Base-by-base conservation (phyloP, 129 eudicot genomes). In the Scalesia atractyloides region DNA sequence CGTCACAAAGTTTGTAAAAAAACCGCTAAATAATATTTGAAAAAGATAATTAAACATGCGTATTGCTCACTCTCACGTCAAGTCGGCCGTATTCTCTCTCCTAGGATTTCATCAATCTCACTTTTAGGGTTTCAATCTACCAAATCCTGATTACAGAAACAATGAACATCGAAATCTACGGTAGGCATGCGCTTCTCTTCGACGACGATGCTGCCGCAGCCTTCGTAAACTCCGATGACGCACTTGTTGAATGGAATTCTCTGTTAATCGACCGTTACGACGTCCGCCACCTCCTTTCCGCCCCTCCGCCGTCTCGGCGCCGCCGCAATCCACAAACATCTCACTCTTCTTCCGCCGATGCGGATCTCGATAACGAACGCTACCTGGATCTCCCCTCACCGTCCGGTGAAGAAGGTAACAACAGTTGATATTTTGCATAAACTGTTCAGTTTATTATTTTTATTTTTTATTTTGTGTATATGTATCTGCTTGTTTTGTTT, bases 261-360 rank as follows among this genome's bases (percentile, higher is more conserved):
- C 88, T 94, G 19, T 81, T 77, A 69, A 90, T 94, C 80, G 99
- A 94, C 66, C 97, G 99, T 1, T 94, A 84, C 89, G 99, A 94
- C 80, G 97, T 94, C 73, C 99, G 99, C 37, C 96, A 94, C 85
- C 97, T 94, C 80, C 96, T 94, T 50, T 81, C 96, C 69, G 58
- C 69, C 39, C 97, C 99, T 75, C 97, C 96, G 9, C 87, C 96
- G 6, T 74, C 96, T 2, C 84, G 96, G 33, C 70, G 86, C 26
- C 92, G 92, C 57, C 88, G 91, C 37, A 79, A 73, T 66, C 72
- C 73, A 10, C 87, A 70, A 34, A 69, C 76, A 7, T 19, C 71
- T 64, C 79, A 33, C 73, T 77, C 73, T 17, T 66, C 69, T 49
- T 75, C 83, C 10, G 59, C 81, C 24, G 85, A 89, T 18, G 15